Percentiles rank a stretch among this genome's conserved stretches.
Conservation (phyloP, 2,329 filamentous ascomycete species). For the Curvularia sp. region DNA sequence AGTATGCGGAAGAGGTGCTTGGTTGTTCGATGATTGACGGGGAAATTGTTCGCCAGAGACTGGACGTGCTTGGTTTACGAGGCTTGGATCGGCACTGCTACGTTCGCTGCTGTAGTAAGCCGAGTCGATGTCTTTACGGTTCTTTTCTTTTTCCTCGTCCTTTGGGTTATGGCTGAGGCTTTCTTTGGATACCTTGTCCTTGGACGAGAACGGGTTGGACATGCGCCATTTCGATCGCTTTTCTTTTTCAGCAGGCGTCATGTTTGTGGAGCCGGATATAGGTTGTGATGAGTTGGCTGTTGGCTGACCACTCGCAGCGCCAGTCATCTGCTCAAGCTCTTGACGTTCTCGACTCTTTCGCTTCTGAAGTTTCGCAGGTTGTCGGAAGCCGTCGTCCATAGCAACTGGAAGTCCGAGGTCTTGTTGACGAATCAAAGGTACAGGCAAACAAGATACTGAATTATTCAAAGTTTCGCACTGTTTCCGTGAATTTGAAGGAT, state of each 20-base stretch:
- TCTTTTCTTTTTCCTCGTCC: conserved; percentile 23
- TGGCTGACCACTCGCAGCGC: conserved; percentile 25
- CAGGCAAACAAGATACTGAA: not conserved
- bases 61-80: conserved; percentile 37
- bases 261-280: conserved; percentile 25
- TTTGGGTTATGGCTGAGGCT: conserved; percentile 10
- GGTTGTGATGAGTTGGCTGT: conserved; percentile 29
- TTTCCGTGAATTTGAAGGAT: not conserved
- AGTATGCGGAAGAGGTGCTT: conserved; percentile 23
- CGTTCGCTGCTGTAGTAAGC: conserved; percentile 47
- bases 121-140: conserved; percentile 36
- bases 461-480: not conserved
- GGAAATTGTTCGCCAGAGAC: conserved; percentile 39
- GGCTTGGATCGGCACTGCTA: conserved; percentile 42
- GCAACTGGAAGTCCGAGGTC: not conserved
- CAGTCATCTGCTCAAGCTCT: conserved; percentile 34
- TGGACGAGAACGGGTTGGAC: conserved; percentile 47
- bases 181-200: conserved; percentile 39
- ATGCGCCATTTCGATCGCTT: conserved; percentile 49
- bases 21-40: conserved; percentile 28
- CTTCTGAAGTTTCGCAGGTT: conserved; percentile 43
- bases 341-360: conserved; percentile 41
- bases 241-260: conserved; percentile 38
- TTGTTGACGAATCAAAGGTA: not conserved
- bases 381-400: conserved; percentile 34